phyloP scores from a whole-genome alignment of 1,284 basidiomycete genomes.

The Neonothopanus nambi region DNA sequence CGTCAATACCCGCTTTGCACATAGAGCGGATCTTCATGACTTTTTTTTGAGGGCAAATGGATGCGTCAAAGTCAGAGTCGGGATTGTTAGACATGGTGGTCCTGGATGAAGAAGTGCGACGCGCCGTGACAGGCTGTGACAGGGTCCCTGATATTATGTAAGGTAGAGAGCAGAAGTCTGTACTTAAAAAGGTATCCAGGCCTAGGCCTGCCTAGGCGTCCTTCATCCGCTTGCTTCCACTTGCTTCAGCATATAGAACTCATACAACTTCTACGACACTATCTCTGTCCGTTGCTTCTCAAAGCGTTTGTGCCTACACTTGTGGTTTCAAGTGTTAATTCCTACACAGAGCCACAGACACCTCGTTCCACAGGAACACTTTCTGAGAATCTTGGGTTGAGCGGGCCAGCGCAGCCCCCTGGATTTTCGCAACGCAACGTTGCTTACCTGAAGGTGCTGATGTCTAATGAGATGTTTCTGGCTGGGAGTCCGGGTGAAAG shows the following conservation, averaged over 20 bases:
- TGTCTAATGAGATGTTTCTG: constrained; percentile 79
- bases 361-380: constrained; percentile 63
- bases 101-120: no score
- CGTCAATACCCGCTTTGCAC: no score
- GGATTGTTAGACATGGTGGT: no score
- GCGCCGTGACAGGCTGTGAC: no score
- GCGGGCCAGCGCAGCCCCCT: constrained; percentile 49
- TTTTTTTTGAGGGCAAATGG: no score
- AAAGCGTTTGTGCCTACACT: constrained; percentile 83
- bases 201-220: no score
- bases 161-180: no score
- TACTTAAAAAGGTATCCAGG: no score
- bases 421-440: constrained; percentile 87
- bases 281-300: constrained; percentile 88
- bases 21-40: no score
- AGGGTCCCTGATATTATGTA: no score
- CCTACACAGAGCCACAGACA: constrained; percentile 65
- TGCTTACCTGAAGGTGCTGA: constrained; percentile 84
- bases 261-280: constrained; percentile 81
- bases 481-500: constrained; percentile 83
- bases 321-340: constrained; percentile 82
- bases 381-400: constrained; percentile 70
- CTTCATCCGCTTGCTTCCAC: not conserved
- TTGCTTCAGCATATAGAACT: constrained; percentile 75
- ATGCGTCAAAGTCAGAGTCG: no score